Percentiles rank a stretch among this genome's conserved stretches.
These are phyloP conservation scores for Hymenoscyphus albidus DNA, from an alignment of 2,329 filamentous ascomycete genomes.

Conservation along the genomic window DNA sequence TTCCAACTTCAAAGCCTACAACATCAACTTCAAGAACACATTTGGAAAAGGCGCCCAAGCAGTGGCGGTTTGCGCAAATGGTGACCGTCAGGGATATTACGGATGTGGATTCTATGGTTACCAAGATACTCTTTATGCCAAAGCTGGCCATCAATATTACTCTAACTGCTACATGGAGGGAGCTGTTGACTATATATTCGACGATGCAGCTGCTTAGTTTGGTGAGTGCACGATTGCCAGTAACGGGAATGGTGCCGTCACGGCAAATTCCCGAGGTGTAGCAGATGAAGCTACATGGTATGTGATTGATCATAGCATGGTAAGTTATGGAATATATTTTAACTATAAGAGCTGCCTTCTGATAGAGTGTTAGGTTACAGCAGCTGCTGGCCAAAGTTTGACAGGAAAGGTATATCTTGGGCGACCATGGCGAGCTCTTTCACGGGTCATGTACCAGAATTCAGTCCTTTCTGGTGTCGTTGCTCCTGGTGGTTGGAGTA, in stretches of 20 bases:
- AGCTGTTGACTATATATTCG: slow-evolving; percentile 55
- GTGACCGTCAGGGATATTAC: slow-evolving; percentile 49
- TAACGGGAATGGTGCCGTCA: not conserved
- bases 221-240: not conserved
- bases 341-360: not conserved
- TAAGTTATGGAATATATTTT: not conserved
- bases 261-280: not conserved
- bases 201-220: slow-evolving; percentile 37
- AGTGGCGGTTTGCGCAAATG: slow-evolving; percentile 49
- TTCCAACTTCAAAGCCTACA: not conserved
- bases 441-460: not conserved
- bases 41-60: slow-evolving; percentile 46
- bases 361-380: not conserved
- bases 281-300: not conserved
- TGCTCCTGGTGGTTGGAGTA: not conserved
- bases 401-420: not conserved
- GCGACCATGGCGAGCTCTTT: not conserved
- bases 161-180: slow-evolving; percentile 52
- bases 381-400: not conserved
- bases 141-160: slow-evolving; percentile 51
- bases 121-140: slow-evolving; percentile 50
- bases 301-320: not conserved
- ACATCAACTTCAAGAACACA: slow-evolving; percentile 41
- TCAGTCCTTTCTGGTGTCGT: not conserved
- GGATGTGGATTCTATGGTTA: slow-evolving; percentile 49